phyloP scores from a whole-genome alignment of 768 basidiomycete genomes.

The Agaricus subrufescens region DNA sequence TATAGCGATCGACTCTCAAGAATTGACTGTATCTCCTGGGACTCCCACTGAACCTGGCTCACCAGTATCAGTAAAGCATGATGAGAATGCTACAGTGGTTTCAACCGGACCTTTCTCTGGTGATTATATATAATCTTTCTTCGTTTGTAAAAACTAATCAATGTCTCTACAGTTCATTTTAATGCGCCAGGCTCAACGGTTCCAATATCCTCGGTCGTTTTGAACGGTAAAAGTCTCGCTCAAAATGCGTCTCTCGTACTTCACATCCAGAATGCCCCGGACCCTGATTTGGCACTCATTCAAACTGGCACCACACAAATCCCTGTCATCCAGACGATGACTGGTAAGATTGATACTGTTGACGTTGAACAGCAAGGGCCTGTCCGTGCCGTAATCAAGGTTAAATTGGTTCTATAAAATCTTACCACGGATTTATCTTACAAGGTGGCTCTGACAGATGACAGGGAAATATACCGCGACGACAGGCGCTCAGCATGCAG shows the following conservation, averaged over 20 bases:
- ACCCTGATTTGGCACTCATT: constrained; percentile 20
- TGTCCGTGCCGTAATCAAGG: constrained; percentile 33
- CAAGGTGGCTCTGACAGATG: constrained; percentile 14
- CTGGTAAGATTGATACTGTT: constrained; percentile 24
- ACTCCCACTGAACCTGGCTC: constrained; percentile 27
- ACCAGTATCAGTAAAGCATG: constrained; percentile 25
- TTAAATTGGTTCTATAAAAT: neutral
- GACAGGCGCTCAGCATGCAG: constrained; percentile 22
- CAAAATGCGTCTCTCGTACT: constrained; percentile 25
- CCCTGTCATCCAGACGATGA: constrained; percentile 9
- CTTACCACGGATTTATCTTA: neutral
- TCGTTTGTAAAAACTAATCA: neutral
- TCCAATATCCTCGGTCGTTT: constrained; percentile 24
- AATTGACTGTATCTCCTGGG: constrained; percentile 22
- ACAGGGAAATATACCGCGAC: constrained; percentile 28
- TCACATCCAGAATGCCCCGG: constrained; percentile 28
- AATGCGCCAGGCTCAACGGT: constrained; percentile 24
- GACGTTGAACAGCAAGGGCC: constrained; percentile 31
- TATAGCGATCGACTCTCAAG: constrained; percentile 15
- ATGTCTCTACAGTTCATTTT: constrained; percentile 20
- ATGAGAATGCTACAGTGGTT: constrained; percentile 20
- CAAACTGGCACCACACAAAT: constrained; percentile 13
- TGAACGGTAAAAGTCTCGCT: constrained; percentile 23
- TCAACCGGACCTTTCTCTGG: constrained; percentile 31
- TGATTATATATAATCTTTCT: constrained; percentile 6